These are phyloP conservation scores for Botrytis byssoidea DNA, from an alignment of 2,329 filamentous ascomycete genomes.

Conservation along the genomic window DNA sequence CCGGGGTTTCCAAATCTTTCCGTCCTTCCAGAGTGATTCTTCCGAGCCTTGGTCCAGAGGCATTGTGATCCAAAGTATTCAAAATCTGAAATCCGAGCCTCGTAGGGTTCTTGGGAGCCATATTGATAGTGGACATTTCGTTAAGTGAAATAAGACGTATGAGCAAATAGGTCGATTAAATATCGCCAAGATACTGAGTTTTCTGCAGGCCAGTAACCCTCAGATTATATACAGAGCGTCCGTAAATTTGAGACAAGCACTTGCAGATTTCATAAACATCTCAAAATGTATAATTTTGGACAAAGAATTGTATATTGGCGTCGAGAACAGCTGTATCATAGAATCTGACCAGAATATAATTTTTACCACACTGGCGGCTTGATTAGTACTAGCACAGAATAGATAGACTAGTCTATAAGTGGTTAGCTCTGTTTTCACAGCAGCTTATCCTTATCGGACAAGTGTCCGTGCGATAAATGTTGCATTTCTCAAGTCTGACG, in stretches of 20 bases:
- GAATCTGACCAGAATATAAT: not conserved
- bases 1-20: constrained; percentile 74
- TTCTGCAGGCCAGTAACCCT: constrained; percentile 34
- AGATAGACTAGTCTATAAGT: not conserved
- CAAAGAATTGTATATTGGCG: not conserved
- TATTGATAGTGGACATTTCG: constrained; percentile 21
- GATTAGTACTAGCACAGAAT: not conserved
- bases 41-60: constrained; percentile 34
- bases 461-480: not conserved
- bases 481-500: not conserved
- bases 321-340: not conserved
- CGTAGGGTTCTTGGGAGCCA: constrained; percentile 19
- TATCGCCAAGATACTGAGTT: constrained; percentile 24
- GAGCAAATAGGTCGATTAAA: constrained; percentile 8
- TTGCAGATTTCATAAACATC: constrained; percentile 21
- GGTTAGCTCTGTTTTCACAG: not conserved
- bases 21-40: constrained; percentile 58
- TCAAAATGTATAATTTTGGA: constrained; percentile 5
- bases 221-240: constrained; percentile 27
- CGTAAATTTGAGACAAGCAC: not conserved
- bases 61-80: constrained; percentile 24
- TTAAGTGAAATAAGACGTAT: not conserved
- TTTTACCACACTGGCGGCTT: not conserved
- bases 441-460: constrained; percentile 1
- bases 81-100: constrained; percentile 32